These are phyloP conservation scores for Sherardia arvensis DNA, from an alignment of 257 asterid genomes.

Conservation along the genomic window DNA sequence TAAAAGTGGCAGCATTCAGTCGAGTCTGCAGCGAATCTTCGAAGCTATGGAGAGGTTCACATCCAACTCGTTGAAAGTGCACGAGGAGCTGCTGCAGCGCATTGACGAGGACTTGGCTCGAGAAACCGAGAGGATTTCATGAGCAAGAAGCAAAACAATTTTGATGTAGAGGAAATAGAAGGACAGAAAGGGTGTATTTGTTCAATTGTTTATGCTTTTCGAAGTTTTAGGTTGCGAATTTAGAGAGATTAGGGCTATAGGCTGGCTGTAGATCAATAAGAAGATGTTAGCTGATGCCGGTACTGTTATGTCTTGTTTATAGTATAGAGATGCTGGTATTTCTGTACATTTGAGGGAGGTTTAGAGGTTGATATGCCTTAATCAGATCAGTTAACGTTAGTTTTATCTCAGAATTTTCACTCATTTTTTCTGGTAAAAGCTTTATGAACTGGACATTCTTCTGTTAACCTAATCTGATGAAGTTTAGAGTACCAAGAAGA, in stretches of 20 bases:
- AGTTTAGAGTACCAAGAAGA: neutral
- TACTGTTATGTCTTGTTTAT: neutral
- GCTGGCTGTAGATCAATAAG: neutral
- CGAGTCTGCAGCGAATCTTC: conserved; percentile 58
- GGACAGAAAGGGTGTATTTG: neutral
- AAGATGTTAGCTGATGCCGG: neutral
- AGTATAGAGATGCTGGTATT: neutral
- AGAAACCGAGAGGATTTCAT: conserved; percentile 31
- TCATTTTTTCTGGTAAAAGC: too few species aligned
- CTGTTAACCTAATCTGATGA: too few species aligned
- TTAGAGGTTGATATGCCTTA: neutral
- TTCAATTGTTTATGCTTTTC: neutral
- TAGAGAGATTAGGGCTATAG: neutral
- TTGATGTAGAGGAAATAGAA: neutral
- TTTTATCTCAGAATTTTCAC: too few species aligned
- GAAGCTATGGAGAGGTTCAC: conserved; percentile 89
- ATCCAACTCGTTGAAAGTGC: conserved; percentile 47
- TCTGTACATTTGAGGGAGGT: neutral
- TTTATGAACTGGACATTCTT: too few species aligned
- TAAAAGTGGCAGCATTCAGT: conserved; percentile 62
- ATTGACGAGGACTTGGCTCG: conserved; percentile 65
- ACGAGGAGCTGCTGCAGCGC: conserved; percentile 71
- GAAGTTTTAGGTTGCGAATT: neutral
- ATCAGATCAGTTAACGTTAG: neutral
- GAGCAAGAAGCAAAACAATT: neutral